Conservation (phyloP, 2,329 filamentous ascomycete genomes). For the Helotiales sp. region DNA sequence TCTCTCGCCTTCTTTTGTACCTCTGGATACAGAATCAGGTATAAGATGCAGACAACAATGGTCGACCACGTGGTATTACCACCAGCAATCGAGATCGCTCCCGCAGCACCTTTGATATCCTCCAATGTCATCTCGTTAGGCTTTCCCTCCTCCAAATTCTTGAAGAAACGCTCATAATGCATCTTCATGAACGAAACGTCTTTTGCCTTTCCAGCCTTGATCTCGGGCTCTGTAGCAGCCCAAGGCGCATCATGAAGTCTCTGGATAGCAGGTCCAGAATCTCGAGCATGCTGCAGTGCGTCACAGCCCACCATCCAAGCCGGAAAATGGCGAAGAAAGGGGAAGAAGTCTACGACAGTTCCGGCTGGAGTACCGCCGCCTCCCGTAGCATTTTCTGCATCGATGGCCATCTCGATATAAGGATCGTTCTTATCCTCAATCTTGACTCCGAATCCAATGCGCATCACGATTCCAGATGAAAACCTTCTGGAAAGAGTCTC, state of each 20-base stretch:
- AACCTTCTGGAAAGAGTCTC: slow-evolving; percentile 33
- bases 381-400: slow-evolving; percentile 28
- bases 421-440: slow-evolving; percentile 40
- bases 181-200: slow-evolving; percentile 6
- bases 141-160: slow-evolving; percentile 2
- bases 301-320: slow-evolving; percentile 34
- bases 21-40: slow-evolving; percentile 36
- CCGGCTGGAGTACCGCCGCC: slow-evolving; percentile 34
- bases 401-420: slow-evolving; percentile 41
- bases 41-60: slow-evolving; percentile 43
- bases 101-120: slow-evolving; percentile 45
- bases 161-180: slow-evolving; percentile 7
- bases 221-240: slow-evolving; percentile 16
- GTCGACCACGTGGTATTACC: slow-evolving; percentile 41
- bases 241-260: slow-evolving; percentile 47
- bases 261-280: slow-evolving; percentile 36
- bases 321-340: slow-evolving; percentile 40
- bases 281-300: slow-evolving; percentile 31
- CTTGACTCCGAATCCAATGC: slow-evolving; percentile 45
- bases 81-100: slow-evolving; percentile 48
- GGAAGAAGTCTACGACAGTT: slow-evolving; percentile 50
- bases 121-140: slow-evolving; percentile 7
- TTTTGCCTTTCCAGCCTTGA: slow-evolving; percentile 3
- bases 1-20: slow-evolving; percentile 48
- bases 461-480: slow-evolving; percentile 39